A percentile compares a stretch with the other conserved stretches of the same genome.
Evolutionary conservation across 495 filamentous ascomycete genomes (phyloP).

Genomic region (Podospora pseudoanserina): DNA sequence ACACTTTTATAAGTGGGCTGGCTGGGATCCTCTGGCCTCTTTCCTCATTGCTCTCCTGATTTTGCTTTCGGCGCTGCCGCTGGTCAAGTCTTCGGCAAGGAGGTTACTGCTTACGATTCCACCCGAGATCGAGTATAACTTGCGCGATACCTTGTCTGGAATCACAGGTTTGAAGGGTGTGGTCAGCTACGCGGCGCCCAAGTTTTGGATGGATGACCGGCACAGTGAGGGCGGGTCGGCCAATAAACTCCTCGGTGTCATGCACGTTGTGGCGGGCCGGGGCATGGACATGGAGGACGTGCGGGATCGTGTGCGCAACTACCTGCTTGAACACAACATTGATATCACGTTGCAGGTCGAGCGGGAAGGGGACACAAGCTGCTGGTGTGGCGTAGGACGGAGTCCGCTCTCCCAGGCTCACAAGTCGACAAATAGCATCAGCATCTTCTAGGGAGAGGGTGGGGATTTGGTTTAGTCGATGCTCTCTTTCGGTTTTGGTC

Average conservation of each 20-base stretch:
- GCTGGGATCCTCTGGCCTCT: constrained; percentile 94
- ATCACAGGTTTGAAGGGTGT: constrained; percentile 81
- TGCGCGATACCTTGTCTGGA: constrained; percentile 80
- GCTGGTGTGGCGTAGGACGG: constrained; percentile 67
- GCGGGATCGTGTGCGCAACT: constrained; percentile 58
- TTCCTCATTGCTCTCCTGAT: constrained; percentile 92
- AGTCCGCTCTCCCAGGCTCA: constrained; percentile 30
- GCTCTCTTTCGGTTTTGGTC: constrained; percentile 13
- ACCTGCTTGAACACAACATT: constrained; percentile 59
- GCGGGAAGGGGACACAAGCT: constrained; percentile 67
- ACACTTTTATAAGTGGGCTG: constrained; percentile 79
- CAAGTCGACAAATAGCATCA: constrained; percentile 22
- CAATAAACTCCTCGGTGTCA: constrained; percentile 65
- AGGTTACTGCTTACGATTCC: constrained; percentile 80
- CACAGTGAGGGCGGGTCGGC: constrained; percentile 37
- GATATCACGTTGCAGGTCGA: constrained; percentile 74
- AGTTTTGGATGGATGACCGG: constrained; percentile 90
- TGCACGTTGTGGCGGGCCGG: constrained; percentile 73
- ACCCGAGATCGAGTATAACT: constrained; percentile 79
- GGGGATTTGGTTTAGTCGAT: constrained; percentile 13
- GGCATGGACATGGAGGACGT: constrained; percentile 74
- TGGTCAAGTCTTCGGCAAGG: constrained; percentile 80
- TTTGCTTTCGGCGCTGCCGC: constrained; percentile 78
- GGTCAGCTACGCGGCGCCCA: constrained; percentile 77
- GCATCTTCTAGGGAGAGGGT: constrained; percentile 24